Conservation (phyloP, 2,329 filamentous ascomycete species). For the Endothia cerciana region DNA sequence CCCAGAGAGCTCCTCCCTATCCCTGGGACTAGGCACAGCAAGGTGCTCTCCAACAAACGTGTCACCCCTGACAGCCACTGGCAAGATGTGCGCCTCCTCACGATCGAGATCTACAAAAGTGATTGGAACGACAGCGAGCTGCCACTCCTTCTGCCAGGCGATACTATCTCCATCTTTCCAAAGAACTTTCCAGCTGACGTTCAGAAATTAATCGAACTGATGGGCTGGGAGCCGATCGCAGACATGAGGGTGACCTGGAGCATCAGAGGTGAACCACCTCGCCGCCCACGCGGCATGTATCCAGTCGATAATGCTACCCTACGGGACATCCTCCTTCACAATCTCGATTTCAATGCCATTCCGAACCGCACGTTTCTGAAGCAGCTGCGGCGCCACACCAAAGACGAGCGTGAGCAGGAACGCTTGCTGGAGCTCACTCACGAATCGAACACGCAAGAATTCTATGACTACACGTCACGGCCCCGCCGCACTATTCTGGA, state of each 20-base stretch:
- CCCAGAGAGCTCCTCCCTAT: conserved; percentile 54
- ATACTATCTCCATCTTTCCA: conserved; percentile 80
- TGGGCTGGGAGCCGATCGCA: conserved; percentile 77
- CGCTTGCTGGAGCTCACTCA: conserved; percentile 83
- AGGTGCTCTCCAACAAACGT: conserved; percentile 67
- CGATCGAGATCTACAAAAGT: conserved; percentile 52
- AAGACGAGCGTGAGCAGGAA: conserved; percentile 73
- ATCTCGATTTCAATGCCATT: conserved; percentile 87
- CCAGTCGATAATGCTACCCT: conserved; percentile 60
- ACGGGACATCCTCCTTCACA: conserved; percentile 75
- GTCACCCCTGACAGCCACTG: conserved; percentile 79
- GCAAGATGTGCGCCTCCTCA: conserved; percentile 90
- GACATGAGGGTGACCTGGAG: conserved; percentile 56
- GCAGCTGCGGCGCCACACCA: conserved; percentile 74
- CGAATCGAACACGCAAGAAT: conserved; percentile 81
- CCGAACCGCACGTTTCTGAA: conserved; percentile 87
- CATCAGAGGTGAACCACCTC: neutral
- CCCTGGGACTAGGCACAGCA: conserved; percentile 58
- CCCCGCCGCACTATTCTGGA: conserved; percentile 90
- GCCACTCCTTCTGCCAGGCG: conserved; percentile 66
- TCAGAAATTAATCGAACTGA: conserved; percentile 74
- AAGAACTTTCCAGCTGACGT: conserved; percentile 86
- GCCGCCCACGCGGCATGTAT: conserved; percentile 39
- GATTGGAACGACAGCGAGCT: conserved; percentile 31
- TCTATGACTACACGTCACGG: conserved; percentile 93